Percentiles rank a stretch among this genome's conserved stretches.
Conservation (phyloP, 1,284 basidiomycete species). For the Neotropicomus parvogracilis region DNA sequence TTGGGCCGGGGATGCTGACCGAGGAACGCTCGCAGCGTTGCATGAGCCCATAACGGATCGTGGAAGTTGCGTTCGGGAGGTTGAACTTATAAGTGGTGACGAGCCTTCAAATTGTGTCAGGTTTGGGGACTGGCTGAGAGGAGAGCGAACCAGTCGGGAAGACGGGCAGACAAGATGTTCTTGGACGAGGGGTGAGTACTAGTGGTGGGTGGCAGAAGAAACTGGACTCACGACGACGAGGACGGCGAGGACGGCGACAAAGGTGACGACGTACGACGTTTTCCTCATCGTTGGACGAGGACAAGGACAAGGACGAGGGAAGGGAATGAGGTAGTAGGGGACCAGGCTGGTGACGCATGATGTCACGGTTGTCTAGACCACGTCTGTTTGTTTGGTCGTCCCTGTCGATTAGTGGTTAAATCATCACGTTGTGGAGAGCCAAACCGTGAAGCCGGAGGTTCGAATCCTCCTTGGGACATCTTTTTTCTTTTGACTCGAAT, state of each 20-base stretch:
- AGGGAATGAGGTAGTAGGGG: too few relatives aligned
- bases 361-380: too few relatives aligned
- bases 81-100: slow-evolving; percentile 48
- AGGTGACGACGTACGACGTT: slow-evolving; percentile 59
- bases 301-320: too few relatives aligned
- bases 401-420: slow-evolving; percentile 43
- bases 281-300: slow-evolving; percentile 63
- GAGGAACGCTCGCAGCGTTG: slow-evolving; percentile 54
- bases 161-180: slow-evolving; percentile 56
- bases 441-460: slow-evolving; percentile 38
- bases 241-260: slow-evolving; percentile 48
- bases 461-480: slow-evolving; percentile 40
- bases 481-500: slow-evolving; percentile 11
- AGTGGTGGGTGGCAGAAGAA: too few relatives aligned
- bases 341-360: background rate
- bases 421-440: slow-evolving; percentile 39
- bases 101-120: slow-evolving; percentile 48
- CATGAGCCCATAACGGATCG: slow-evolving; percentile 56
- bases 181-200: slow-evolving; percentile 26
- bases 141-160: slow-evolving; percentile 59
- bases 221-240: slow-evolving; percentile 49
- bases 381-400: too few relatives aligned
- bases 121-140: slow-evolving; percentile 11
- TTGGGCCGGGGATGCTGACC: slow-evolving; percentile 46
- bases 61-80: slow-evolving; percentile 45